Conservation (phyloP, 2,329 filamentous ascomycete species). For the Chrysoporthe austroafricana region DNA sequence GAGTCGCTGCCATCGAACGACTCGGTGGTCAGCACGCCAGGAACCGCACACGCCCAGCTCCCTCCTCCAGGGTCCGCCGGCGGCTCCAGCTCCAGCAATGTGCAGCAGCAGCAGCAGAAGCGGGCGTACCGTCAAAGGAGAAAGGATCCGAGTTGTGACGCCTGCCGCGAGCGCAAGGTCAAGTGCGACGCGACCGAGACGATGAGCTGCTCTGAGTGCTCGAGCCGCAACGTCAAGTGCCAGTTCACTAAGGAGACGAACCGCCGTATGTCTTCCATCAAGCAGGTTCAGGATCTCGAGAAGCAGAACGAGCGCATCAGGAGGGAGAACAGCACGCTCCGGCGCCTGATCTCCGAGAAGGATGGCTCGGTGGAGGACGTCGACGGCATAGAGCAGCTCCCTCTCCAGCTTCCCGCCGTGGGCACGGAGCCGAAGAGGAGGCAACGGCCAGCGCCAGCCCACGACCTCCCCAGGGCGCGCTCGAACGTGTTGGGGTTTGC, state of each 20-base stretch:
- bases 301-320: constrained; percentile 83
- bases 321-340: constrained; percentile 77
- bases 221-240: constrained; percentile 93
- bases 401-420: constrained; percentile 65
- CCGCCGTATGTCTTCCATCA: constrained; percentile 97
- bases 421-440: constrained; percentile 68
- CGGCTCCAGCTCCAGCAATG: constrained; percentile 40
- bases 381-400: constrained; percentile 50
- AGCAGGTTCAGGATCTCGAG: constrained; percentile 96
- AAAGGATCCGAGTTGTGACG: constrained; percentile 97
- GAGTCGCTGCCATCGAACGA: constrained; percentile 65
- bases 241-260: constrained; percentile 99
- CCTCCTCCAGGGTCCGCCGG: constrained; percentile 36
- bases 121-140: constrained; percentile 91
- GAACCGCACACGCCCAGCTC: constrained; percentile 44
- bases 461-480: constrained; percentile 73
- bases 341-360: constrained; percentile 62
- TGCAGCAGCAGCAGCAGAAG: constrained; percentile 73
- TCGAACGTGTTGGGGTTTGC: constrained; percentile 74
- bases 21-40: constrained; percentile 60
- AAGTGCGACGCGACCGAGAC: constrained; percentile 97
- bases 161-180: constrained; percentile 83
- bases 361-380: constrained; percentile 45
- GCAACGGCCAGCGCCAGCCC: constrained; percentile 62
- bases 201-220: constrained; percentile 95